Conservation (phyloP, 129 eudicot genomes). For the Escallonia rubra region DNA sequence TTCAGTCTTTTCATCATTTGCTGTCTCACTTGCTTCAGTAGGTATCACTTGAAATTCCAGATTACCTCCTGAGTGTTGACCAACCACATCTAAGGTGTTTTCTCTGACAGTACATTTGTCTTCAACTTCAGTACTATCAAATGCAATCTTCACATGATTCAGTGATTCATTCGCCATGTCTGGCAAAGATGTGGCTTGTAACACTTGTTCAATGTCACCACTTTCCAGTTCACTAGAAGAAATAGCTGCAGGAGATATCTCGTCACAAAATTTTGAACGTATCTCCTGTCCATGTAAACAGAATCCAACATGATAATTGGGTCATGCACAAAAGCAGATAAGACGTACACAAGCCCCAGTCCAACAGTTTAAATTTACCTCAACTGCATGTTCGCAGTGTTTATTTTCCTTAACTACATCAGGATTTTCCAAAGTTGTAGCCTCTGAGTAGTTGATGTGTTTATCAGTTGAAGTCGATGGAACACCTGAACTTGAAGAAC, state of each 20-base stretch:
- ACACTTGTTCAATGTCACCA: conserved; percentile 10
- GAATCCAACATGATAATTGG: background rate
- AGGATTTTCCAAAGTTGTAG: conserved; percentile 14
- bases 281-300: conserved; percentile 30
- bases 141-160: conserved; percentile 15
- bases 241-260: conserved; percentile 24
- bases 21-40: conserved; percentile 15
- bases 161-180: conserved; percentile 19
- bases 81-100: conserved; percentile 13
- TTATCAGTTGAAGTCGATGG: conserved; percentile 19
- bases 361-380: conserved; percentile 25
- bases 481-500: conserved; percentile 30
- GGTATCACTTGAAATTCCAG: conserved; percentile 17
- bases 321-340: conserved; percentile 1
- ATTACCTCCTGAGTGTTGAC: conserved; percentile 11
- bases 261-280: conserved; percentile 21
- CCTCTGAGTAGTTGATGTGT: conserved; percentile 17
- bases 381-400: conserved; percentile 9
- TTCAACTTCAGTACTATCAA: conserved; percentile 12
- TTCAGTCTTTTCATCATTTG: conserved; percentile 21
- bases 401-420: conserved; percentile 21
- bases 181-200: conserved; percentile 9
- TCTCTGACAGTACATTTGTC: conserved; percentile 10
- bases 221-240: conserved; percentile 15
- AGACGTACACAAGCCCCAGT: background rate